Evolutionary conservation across 2,329 filamentous ascomycete species (phyloP), one percentile per base, ranked within the genome.

Genomic region (Ascochyta clinopodiicola): DNA sequence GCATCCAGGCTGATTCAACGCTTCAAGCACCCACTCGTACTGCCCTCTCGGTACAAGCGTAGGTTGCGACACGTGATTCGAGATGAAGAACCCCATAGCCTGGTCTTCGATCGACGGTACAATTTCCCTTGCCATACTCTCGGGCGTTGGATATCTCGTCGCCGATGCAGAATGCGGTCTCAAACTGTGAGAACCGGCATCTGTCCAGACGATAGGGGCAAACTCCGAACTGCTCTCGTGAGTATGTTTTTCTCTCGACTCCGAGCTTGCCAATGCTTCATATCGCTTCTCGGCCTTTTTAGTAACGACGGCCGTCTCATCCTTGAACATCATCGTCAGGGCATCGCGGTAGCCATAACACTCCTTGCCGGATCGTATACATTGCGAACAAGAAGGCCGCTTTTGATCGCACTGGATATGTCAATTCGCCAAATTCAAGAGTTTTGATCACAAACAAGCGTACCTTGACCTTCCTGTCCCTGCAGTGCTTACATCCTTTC

Each of bases 291-390:
- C 61, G 31, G 68, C 65, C 31, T 63, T 69, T 25, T 59, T 61
- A n/a, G 62, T 62, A 13, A 70, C 66, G 7, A 64, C 57, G 12
- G 63, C 60, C 53, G 62, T 71, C 52, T 71, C 68, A 35, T 72
- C 67, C 40, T 62, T 69, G 54, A 72, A 72, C 62, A 70, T 68
- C 64, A 73, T 66, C 7, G 65, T 58, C 44, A 70, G 43, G 9
- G 63, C 57, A 39, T 73, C 68, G 13, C 71, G 64, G 42, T 74
- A 74, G 8, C 71, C 71, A 55, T 68, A 56, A 44, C 71, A 73
- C 25, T 62, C 57, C 35, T 63, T 69, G 19, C 60, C 56, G 10
- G 61, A 59, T 25, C 69, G 64, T 13, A 70, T 57, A 40, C 71
- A 74, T 64, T 73, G 70, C 6, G 64, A 61, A 48, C 71, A 74